A percentile compares a stretch with the other conserved stretches of the same genome.
These are phyloP conservation scores for Hymenoscyphus albidus DNA, from an alignment of 2,329 filamentous ascomycete species.

Conservation along the genomic window DNA sequence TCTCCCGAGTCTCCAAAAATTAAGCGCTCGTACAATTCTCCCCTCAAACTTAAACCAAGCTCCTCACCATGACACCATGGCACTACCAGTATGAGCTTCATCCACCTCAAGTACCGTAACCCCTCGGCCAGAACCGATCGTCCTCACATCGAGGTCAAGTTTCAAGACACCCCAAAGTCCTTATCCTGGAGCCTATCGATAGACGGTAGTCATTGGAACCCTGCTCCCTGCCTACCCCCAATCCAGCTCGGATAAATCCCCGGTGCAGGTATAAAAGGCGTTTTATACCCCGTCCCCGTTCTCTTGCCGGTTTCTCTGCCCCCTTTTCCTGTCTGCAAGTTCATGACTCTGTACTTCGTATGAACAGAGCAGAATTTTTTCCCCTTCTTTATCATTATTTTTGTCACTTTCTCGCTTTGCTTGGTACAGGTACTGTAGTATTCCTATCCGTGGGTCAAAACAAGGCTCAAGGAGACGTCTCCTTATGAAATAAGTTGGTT, in stretches of 20 bases:
- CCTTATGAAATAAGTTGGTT: not conserved
- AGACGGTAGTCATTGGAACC: not conserved
- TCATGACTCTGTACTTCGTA: not conserved
- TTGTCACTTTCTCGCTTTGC: not conserved
- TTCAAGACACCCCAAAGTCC: not conserved
- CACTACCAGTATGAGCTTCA: no score
- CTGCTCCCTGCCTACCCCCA: not conserved
- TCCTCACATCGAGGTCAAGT: not conserved
- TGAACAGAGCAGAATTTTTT: not conserved
- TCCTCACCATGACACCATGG: no score
- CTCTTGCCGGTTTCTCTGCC: not conserved
- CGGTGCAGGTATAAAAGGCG: not conserved
- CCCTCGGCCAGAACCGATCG: not conserved
- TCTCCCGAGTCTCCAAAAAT: not conserved
- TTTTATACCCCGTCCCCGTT: not conserved
- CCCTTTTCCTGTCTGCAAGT: not conserved
- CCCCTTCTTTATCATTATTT: not conserved
- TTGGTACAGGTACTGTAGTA: no score
- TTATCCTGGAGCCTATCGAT: conserved; percentile 1
- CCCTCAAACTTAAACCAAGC: no score
- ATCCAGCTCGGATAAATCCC: not conserved
- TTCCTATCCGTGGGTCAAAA: not conserved
- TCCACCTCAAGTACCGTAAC: no score
- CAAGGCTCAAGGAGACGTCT: not conserved
- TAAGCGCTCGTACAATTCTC: not conserved